Percentiles rank a stretch among this genome's conserved stretches.
Conservation (phyloP, 305 asterid species). For the Fraxinus nigra region DNA sequence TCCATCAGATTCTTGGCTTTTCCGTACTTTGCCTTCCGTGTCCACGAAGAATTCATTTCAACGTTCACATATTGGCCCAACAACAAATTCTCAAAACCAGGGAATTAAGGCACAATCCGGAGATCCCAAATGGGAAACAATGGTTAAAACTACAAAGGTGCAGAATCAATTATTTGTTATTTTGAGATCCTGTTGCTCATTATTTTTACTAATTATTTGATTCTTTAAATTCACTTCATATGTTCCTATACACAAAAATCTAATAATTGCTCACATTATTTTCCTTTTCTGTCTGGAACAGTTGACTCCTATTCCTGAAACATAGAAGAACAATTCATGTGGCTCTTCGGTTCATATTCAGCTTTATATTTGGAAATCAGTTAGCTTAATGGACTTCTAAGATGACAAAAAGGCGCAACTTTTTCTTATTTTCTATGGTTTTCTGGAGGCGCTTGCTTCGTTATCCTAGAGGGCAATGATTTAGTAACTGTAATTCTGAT, state of each 20-base stretch:
- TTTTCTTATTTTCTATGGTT: not conserved
- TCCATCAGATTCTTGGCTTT: slow-evolving; percentile 85
- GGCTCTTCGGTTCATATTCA: not conserved
- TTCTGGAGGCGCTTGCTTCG: not conserved
- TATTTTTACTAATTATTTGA: not conserved
- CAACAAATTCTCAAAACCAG: slow-evolving; percentile 28
- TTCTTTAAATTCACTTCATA: not conserved
- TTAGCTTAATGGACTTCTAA: not conserved
- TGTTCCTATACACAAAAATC: not conserved
- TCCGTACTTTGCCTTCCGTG: slow-evolving; percentile 58
- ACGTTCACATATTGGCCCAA: slow-evolving; percentile 25
- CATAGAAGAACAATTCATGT: slow-evolving; percentile 4
- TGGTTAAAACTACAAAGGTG: slow-evolving; percentile 43
- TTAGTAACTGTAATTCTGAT: not conserved
- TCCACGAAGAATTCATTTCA: slow-evolving; percentile 34
- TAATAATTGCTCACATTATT: not conserved
- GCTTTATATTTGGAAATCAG: not conserved
- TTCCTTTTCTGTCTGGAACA: slow-evolving; percentile 10
- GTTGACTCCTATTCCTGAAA: slow-evolving; percentile 24
- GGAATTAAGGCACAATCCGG: slow-evolving; percentile 29
- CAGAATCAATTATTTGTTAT: slow-evolving; percentile 30
- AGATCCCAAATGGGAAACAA: slow-evolving; percentile 48
- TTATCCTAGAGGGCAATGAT: not conserved
- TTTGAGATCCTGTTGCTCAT: slow-evolving; percentile 35
- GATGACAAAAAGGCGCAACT: not conserved